These are phyloP conservation scores for Penicillium nucicola DNA, from an alignment of 495 filamentous ascomycete species.

Conservation along the genomic window DNA sequence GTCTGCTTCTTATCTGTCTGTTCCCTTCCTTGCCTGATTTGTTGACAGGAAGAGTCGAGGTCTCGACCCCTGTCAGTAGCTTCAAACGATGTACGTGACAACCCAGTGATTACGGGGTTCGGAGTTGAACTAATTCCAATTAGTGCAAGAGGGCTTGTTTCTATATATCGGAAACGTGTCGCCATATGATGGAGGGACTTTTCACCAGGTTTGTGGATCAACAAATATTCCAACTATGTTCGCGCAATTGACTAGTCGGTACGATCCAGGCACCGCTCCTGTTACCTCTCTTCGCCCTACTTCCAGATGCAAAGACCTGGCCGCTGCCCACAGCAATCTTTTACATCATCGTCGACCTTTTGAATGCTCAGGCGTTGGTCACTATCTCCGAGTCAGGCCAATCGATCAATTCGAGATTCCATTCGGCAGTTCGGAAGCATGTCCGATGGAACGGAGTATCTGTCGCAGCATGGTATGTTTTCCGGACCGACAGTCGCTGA, in stretches of 20 bases:
- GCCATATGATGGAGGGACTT: slow-evolving; percentile 96
- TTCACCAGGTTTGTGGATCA: slow-evolving; percentile 67
- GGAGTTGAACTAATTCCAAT: slow-evolving; percentile 3
- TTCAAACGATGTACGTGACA: slow-evolving; percentile 83
- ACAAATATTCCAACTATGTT: slow-evolving; percentile 1
- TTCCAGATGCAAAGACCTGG: slow-evolving; percentile 62
- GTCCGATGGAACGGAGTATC: slow-evolving; percentile 72
- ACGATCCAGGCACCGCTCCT: slow-evolving; percentile 72
- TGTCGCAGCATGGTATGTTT: slow-evolving; percentile 71
- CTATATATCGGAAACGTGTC: slow-evolving; percentile 95
- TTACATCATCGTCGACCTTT: slow-evolving; percentile 76
- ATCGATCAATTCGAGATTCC: slow-evolving; percentile 66
- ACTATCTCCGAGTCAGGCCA: slow-evolving; percentile 81
- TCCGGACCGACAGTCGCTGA: not conserved
- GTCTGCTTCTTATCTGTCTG: slow-evolving; percentile 72
- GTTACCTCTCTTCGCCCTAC: slow-evolving; percentile 82
- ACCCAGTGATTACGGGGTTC: not conserved
- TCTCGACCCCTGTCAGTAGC: slow-evolving; percentile 94
- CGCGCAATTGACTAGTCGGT: slow-evolving; percentile 6
- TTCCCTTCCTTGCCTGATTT: slow-evolving; percentile 85
- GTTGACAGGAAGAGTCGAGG: slow-evolving; percentile 87
- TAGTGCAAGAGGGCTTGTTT: slow-evolving; percentile 95
- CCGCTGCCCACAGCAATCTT: slow-evolving; percentile 75
- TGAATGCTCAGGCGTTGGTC: slow-evolving; percentile 79
- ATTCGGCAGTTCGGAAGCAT: slow-evolving; percentile 73